Conservation (phyloP, 179 eudicot genomes). For the Dionaea muscipula region DNA sequence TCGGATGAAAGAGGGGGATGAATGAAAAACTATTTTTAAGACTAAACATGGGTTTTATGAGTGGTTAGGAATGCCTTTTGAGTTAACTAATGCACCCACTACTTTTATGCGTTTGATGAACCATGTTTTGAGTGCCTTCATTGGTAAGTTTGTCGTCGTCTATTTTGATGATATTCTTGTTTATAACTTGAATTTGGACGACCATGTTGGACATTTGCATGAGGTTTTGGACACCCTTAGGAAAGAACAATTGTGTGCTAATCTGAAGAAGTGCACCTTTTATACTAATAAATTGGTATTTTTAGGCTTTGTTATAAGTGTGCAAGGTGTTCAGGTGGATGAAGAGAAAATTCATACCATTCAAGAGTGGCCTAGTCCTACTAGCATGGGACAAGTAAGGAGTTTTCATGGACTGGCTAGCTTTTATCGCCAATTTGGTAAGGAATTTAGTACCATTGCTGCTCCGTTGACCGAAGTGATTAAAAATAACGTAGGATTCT, state of each 20-base stretch:
- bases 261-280: neutral
- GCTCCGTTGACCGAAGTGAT: neutral
- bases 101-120: neutral
- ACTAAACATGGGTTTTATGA: neutral
- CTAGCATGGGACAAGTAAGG: neutral
- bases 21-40: conserved; percentile 4
- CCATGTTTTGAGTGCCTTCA: neutral
- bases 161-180: conserved; percentile 5
- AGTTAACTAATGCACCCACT: neutral
- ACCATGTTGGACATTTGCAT: neutral
- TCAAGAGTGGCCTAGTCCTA: neutral
- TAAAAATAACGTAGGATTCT: neutral
- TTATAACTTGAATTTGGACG: neutral
- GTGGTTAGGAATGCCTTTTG: conserved; percentile 2
- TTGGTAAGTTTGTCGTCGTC: neutral
- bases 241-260: neutral
- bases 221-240: neutral
- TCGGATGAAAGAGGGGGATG: conserved; percentile 1
- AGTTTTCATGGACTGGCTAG: conserved; percentile 5
- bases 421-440: conserved; percentile 1
- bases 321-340: neutral
- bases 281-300: neutral
- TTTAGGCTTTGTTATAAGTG: neutral
- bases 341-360: neutral
- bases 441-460: neutral